These are phyloP conservation scores for Leishmania martiniquensis DNA, from an alignment of 208 protist species.

Conservation along the genomic window DNA sequence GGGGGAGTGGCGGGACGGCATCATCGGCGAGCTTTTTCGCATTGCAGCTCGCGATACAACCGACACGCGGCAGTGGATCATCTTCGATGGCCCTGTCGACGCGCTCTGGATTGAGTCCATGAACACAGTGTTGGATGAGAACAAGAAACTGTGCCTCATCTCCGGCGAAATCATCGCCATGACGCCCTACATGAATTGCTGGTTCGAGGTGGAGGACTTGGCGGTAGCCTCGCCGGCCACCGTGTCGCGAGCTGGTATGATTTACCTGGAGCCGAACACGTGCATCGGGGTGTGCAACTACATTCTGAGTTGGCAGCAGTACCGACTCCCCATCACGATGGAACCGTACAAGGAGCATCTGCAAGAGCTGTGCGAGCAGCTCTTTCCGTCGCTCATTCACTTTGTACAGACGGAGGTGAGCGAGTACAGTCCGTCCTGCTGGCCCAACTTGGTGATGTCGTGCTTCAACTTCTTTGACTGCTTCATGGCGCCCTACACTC, in stretches of 20 bases:
- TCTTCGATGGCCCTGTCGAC: slow-evolving; percentile 97
- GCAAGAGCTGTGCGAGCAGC: slow-evolving; percentile 87
- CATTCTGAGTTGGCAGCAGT: slow-evolving; percentile 84
- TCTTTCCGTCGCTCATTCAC: slow-evolving; percentile 91
- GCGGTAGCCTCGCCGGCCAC: slow-evolving; percentile 97
- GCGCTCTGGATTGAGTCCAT: slow-evolving; percentile 96
- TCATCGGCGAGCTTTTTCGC: slow-evolving; percentile 95
- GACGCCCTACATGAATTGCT: slow-evolving; percentile 96
- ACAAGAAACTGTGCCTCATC: slow-evolving; percentile 96
- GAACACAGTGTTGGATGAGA: slow-evolving; percentile 96
- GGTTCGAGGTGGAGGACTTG: slow-evolving; percentile 98
- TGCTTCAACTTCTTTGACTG: slow-evolving; percentile 95
- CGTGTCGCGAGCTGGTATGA: slow-evolving; percentile 98
- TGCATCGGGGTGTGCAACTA: slow-evolving; percentile 88
- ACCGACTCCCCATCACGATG: slow-evolving; percentile 82
- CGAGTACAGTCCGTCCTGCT: slow-evolving; percentile 95
- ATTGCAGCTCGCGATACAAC: slow-evolving; percentile 84
- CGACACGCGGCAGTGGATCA: slow-evolving; percentile 94
- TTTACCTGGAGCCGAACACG: slow-evolving; percentile 96
- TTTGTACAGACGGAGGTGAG: slow-evolving; percentile 92
- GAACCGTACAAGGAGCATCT: slow-evolving; percentile 85
- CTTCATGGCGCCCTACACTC: slow-evolving; percentile 89
- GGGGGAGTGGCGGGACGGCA: slow-evolving; percentile 97
- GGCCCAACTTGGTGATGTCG: slow-evolving; percentile 94
- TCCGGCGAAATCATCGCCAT: slow-evolving; percentile 96